Percentiles rank a stretch among this genome's conserved stretches.
Conservation (phyloP, 352 stramenopile species). For the Phytophthora vignae region DNA sequence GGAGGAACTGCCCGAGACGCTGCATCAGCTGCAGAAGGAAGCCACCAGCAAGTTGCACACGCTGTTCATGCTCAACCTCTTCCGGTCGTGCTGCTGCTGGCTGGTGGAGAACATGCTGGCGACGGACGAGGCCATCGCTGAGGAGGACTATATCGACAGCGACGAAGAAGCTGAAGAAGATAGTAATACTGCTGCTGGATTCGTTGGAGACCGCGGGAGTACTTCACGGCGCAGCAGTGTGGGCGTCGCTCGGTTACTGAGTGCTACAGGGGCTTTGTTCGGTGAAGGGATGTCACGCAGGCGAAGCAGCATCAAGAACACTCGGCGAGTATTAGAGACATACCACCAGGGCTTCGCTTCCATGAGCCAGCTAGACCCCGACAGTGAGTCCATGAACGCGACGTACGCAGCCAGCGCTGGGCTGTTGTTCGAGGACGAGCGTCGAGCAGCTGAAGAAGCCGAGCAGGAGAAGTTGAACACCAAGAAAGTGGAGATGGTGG, state of each 20-base stretch:
- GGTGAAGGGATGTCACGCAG: slow-evolving; percentile 24
- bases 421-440: slow-evolving; percentile 66
- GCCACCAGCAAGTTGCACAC: slow-evolving; percentile 45
- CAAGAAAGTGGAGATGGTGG: slow-evolving; percentile 11
- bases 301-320: slow-evolving; percentile 54
- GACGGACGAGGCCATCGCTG: slow-evolving; percentile 5
- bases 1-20: slow-evolving; percentile 15
- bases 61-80: slow-evolving; percentile 66
- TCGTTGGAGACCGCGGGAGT: neutral
- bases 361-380: slow-evolving; percentile 37
- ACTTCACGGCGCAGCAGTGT: neutral
- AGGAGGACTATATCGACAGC: neutral
- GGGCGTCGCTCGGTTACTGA: neutral
- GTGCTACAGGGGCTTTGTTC: slow-evolving; percentile 4
- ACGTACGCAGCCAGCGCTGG: slow-evolving; percentile 54
- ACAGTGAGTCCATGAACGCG: slow-evolving; percentile 51
- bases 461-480: slow-evolving; percentile 15
- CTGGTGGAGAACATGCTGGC: slow-evolving; percentile 60
- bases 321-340: slow-evolving; percentile 52
- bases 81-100: slow-evolving; percentile 71
- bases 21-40: slow-evolving; percentile 46
- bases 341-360: slow-evolving; percentile 46
- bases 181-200: neutral
- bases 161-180: slow-evolving; percentile 1
- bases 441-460: slow-evolving; percentile 22